A percentile compares a stretch with the other conserved stretches of the same genome.
These are phyloP conservation scores for Naganishia randhawae DNA, from an alignment of 768 basidiomycete species.

Conservation along the genomic window DNA sequence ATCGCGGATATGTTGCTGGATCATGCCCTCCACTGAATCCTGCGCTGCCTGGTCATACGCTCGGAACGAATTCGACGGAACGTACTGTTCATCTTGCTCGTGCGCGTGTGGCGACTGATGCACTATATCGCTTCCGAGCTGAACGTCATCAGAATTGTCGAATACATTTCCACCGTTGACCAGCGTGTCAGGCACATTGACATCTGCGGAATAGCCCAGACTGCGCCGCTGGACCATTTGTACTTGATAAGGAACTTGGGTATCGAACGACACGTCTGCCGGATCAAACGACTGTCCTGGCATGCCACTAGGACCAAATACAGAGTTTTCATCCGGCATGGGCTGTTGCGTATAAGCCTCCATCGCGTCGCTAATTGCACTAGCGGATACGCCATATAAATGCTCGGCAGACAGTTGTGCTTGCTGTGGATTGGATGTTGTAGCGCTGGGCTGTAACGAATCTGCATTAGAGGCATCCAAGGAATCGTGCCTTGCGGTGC, in stretches of 20 bases:
- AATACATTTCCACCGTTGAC: conserved; percentile 4
- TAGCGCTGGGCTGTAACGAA: background rate
- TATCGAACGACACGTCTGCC: conserved; percentile 19
- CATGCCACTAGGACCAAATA: background rate
- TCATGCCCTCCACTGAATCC: conserved; percentile 18
- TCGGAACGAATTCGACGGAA: background rate
- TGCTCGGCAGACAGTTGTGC: conserved; percentile 9
- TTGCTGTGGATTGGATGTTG: background rate
- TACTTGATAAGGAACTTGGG: conserved; percentile 28
- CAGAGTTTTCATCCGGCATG: conserved; percentile 11
- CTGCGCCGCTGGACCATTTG: conserved; percentile 25
- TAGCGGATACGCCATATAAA: background rate
- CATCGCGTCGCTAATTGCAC: conserved; percentile 1
- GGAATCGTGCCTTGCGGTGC: background rate
- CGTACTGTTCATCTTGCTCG: background rate
- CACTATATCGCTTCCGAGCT: background rate
- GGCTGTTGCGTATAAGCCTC: conserved; percentile 2
- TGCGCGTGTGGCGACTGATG: background rate
- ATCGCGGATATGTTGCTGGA: conserved; percentile 5
- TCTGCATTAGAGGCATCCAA: background rate
- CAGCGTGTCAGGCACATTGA: conserved; percentile 2
- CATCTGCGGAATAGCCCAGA: background rate
- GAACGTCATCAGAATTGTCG: conserved; percentile 9
- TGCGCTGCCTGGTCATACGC: background rate
- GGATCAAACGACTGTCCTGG: conserved; percentile 23